phyloP scores from a whole-genome alignment of 345 rosid species.

The Trapa incisa region DNA sequence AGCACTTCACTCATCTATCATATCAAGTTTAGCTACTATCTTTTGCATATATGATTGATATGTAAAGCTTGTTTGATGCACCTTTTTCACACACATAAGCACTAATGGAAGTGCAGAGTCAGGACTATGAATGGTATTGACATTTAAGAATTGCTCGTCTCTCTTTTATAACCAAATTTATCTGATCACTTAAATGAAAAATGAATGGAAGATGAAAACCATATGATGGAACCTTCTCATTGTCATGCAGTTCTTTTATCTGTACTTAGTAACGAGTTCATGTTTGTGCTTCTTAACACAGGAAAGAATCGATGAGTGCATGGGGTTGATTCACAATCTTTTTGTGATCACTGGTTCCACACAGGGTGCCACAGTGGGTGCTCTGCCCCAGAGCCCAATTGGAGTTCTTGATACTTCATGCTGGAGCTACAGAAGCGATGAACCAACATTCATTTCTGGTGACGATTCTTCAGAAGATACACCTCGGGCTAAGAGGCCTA shows the following conservation, averaged over 20 bases:
- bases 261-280: background rate
- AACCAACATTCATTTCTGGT: slow-evolving; percentile 28
- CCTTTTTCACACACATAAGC: background rate
- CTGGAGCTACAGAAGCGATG: slow-evolving; percentile 53
- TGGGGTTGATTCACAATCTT: slow-evolving; percentile 26
- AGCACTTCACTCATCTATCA: background rate
- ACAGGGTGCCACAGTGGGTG: slow-evolving; percentile 8
- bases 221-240: background rate
- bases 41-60: background rate
- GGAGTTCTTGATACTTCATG: slow-evolving; percentile 63
- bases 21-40: background rate
- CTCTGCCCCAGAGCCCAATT: slow-evolving; percentile 50
- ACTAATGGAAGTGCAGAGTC: background rate
- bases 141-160: too few relatives aligned
- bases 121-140: background rate
- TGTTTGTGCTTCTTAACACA: slow-evolving; percentile 10
- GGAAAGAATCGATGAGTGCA: slow-evolving; percentile 40
- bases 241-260: background rate
- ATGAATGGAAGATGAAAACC: too few relatives aligned
- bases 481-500: background rate
- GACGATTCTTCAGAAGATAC: slow-evolving; percentile 29
- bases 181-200: too few relatives aligned
- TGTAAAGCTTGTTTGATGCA: background rate
- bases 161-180: too few relatives aligned
- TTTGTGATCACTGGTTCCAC: slow-evolving; percentile 16